Base-by-base conservation (phyloP, 257 asterid species). In the Solanum rostratum region DNA sequence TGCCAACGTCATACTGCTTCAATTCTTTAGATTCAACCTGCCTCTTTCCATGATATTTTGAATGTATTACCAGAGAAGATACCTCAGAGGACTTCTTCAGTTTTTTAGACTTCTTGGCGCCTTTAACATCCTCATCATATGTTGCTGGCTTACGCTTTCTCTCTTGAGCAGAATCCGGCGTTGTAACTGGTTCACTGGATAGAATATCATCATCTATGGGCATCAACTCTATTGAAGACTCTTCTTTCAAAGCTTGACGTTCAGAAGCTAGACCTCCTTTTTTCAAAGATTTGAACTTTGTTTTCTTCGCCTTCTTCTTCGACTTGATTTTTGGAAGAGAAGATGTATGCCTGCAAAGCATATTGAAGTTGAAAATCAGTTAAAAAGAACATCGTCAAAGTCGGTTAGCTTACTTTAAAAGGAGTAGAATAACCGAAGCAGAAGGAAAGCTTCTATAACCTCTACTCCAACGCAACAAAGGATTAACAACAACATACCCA, bases 201-300 rank as follows among this genome's bases (percentile, higher is more conserved):
- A 87, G 53, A 84, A 82, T 46, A 79, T 92, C 97, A 80, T 91
- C 97, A 39, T 95, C 98, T 54, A 85, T 86, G 33, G 92, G 88
- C 94, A 91, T 89, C 55, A 84, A 89, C 63, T 95, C 98, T 41
- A 88, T 79, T 5, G 92, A 91, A 41, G 97, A 90, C 86, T 89
- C 95, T 57, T 90, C 96, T 86, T 91, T 94, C 81, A 89, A 52
- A 15, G 91, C 73, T 84, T 88, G 81, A n/a, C 92, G 74, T 86
- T 90, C 94, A 78, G 98, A 89, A 84, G 90, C 92, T 55, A 95
- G 87, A 85, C 95, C 88, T 82, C 95, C 98, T 92, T 91, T 97
- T 97, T 92, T 95, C 92, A 95, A 87, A 83, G 97, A 97, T 88
- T 94, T 97, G 92, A 95, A 94, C 94, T 95, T 97, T 73, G 98